phyloP scores from a whole-genome alignment of 2,329 filamentous ascomycete species.

The Hymenoscyphus scutula region DNA sequence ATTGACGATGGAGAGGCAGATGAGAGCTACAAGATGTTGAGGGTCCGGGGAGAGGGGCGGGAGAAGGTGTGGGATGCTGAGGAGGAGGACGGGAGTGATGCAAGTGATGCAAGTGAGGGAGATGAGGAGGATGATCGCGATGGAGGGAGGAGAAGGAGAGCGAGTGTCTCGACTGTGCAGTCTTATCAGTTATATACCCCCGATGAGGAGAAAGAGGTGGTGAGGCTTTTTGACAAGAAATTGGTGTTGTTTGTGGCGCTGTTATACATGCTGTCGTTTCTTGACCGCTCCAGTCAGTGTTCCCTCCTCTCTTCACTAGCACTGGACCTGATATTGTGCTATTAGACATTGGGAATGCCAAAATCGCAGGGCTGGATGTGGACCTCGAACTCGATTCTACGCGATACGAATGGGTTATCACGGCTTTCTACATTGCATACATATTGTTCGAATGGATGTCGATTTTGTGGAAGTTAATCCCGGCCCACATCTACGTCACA shows the following conservation, averaged over 20 bases:
- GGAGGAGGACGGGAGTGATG: slow-evolving; percentile 18
- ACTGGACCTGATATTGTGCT: slow-evolving; percentile 14
- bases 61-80: slow-evolving; percentile 18
- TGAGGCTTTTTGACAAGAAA: slow-evolving; percentile 72
- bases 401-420: slow-evolving; percentile 60
- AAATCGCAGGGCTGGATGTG: slow-evolving; percentile 61
- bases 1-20: slow-evolving; percentile 14
- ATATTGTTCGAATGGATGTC: slow-evolving; percentile 65
- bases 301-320: slow-evolving; percentile 1
- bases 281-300: slow-evolving; percentile 75
- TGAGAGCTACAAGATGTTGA: slow-evolving; percentile 28
- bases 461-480: slow-evolving; percentile 57
- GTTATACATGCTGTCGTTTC: slow-evolving; percentile 79
- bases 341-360: slow-evolving; percentile 60
- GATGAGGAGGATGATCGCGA: slow-evolving; percentile 18
- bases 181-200: slow-evolving; percentile 54
- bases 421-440: slow-evolving; percentile 62
- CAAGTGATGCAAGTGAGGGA: slow-evolving; percentile 20
- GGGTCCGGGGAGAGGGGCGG: slow-evolving; percentile 2
- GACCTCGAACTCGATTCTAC: slow-evolving; percentile 52
- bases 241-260: slow-evolving; percentile 79
- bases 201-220: slow-evolving; percentile 70
- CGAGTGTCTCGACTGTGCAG: slow-evolving; percentile 35
- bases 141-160: slow-evolving; percentile 22
- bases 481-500: slow-evolving; percentile 58